Percentiles rank a stretch among this genome's conserved stretches.
phyloP scores from a whole-genome alignment of 2,329 filamentous ascomycete genomes.

The Cytospora leucostoma region DNA sequence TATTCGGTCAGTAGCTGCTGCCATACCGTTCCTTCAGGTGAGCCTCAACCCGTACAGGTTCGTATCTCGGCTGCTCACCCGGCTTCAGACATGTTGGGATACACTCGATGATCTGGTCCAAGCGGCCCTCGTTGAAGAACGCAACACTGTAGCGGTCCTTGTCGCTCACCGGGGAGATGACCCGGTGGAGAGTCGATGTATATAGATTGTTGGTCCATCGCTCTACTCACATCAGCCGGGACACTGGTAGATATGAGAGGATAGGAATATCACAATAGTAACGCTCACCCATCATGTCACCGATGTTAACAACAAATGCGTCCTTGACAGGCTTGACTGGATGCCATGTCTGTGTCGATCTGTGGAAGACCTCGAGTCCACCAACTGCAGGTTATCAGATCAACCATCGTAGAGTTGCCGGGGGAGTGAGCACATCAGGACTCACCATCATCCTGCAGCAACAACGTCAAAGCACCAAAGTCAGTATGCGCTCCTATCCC shows the following conservation, averaged over 20 bases:
- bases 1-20: slow-evolving; percentile 32
- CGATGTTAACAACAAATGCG: slow-evolving; percentile 54
- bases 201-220: not conserved
- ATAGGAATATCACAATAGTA: not conserved
- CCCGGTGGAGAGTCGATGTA: slow-evolving; percentile 36
- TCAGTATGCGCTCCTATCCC: slow-evolving; percentile 50
- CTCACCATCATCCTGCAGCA: slow-evolving; percentile 44
- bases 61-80: slow-evolving; percentile 36
- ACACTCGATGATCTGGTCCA: slow-evolving; percentile 39
- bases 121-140: slow-evolving; percentile 38
- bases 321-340: slow-evolving; percentile 48
- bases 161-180: slow-evolving; percentile 34
- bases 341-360: slow-evolving; percentile 42
- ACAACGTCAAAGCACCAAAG: slow-evolving; percentile 49
- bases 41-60: slow-evolving; percentile 38
- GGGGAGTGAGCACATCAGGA: not conserved
- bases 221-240: too few relatives aligned
- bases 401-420: not conserved
- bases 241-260: not conserved
- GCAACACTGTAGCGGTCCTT: slow-evolving; percentile 36
- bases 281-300: slow-evolving; percentile 36
- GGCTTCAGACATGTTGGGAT: slow-evolving; percentile 39
- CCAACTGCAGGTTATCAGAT: slow-evolving; percentile 33
- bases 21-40: slow-evolving; percentile 36
- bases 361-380: slow-evolving; percentile 42